Conservation (phyloP, 805 yeast species). For the Suhomyces prunicola region DNA sequence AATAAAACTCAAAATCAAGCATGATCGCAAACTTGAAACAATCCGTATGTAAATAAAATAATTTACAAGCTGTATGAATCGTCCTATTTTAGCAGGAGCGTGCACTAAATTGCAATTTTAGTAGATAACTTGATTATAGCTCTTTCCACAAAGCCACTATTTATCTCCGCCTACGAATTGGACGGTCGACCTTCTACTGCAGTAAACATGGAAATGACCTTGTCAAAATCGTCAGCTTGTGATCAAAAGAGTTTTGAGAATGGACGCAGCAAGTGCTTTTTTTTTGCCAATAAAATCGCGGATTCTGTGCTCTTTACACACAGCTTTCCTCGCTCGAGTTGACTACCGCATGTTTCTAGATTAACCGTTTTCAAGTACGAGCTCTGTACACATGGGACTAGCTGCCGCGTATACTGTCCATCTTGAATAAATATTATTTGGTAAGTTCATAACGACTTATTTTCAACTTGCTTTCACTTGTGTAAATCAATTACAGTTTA, state of each 20-base stretch:
- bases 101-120: not conserved
- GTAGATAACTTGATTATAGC: not conserved
- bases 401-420: not conserved
- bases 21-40: not conserved
- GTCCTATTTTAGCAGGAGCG: not conserved
- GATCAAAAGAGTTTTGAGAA: not conserved
- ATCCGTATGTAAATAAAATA: not conserved
- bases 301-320: not conserved
- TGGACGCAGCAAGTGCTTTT: not conserved
- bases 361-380: not conserved
- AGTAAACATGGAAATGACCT: not conserved
- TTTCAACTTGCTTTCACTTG: not conserved
- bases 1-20: not conserved
- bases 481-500: not conserved
- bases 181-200: not conserved
- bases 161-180: not conserved
- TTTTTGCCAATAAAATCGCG: not conserved
- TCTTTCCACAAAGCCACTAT: not conserved
- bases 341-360: not conserved
- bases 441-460: not conserved
- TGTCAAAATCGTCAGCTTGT: not conserved
- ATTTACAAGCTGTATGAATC: not conserved
- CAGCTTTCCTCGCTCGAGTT: too few species aligned
- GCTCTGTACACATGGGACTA: not conserved
- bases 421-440: not conserved